These are phyloP conservation scores for Nemania bipapillata DNA, from an alignment of 2,329 filamentous ascomycete species.

Conservation along the genomic window DNA sequence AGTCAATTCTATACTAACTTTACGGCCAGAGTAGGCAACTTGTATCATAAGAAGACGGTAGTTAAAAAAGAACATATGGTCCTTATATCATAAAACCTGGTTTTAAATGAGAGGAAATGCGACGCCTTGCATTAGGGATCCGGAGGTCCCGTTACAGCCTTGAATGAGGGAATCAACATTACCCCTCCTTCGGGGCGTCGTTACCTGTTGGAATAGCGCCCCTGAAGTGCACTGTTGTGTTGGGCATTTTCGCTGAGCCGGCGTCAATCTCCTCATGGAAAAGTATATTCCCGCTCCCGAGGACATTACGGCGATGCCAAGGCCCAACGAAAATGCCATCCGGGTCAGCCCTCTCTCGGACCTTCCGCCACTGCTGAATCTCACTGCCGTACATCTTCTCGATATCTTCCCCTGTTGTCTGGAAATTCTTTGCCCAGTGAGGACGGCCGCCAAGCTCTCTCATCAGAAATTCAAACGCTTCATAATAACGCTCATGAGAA, in stretches of 20 bases:
- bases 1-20: not conserved
- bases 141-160: not conserved
- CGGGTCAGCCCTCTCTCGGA: slow-evolving; percentile 77
- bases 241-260: slow-evolving; percentile 31
- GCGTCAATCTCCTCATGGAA: slow-evolving; percentile 50
- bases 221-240: slow-evolving; percentile 40
- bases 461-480: slow-evolving; percentile 93
- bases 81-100: not conserved
- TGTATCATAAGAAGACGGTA: slow-evolving; percentile 1
- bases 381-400: slow-evolving; percentile 75
- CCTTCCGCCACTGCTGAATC: slow-evolving; percentile 72
- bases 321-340: slow-evolving; percentile 89
- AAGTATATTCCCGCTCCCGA: slow-evolving; percentile 52
- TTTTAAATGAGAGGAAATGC: not conserved
- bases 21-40: not conserved
- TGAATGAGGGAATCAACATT: not conserved
- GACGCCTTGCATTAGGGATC: not conserved
- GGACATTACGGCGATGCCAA: slow-evolving; percentile 82
- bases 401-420: slow-evolving; percentile 69
- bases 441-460: slow-evolving; percentile 81
- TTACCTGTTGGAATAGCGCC: slow-evolving; percentile 36
- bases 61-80: not conserved
- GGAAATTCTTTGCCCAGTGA: slow-evolving; percentile 95
- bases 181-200: slow-evolving; percentile 8
- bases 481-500: slow-evolving; percentile 80